Evolutionary conservation across 2,329 filamentous ascomycete genomes (phyloP).

Genomic region (Pestalotiopsis sp.): DNA sequence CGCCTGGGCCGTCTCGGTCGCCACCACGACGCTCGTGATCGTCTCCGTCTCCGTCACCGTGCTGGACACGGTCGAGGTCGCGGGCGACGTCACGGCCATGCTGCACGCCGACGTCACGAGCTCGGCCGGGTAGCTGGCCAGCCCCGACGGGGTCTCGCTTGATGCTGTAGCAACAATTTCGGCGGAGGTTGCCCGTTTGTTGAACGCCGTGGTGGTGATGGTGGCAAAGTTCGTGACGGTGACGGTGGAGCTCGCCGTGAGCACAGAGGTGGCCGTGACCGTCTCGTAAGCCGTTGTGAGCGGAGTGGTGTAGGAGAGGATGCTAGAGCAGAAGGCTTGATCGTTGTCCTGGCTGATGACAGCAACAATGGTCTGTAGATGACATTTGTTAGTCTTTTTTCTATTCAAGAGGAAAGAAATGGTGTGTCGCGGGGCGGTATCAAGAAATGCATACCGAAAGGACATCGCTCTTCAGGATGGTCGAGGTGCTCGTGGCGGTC

Average conservation of each 20-base stretch:
- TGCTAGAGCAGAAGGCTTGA: constrained; percentile 2
- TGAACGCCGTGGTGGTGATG: background rate
- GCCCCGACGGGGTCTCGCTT: background rate
- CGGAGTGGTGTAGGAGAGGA: background rate
- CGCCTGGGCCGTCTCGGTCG: background rate
- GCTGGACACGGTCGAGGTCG: constrained; percentile 4
- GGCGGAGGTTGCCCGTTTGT: background rate
- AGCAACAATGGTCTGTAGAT: background rate
- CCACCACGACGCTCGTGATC: background rate
- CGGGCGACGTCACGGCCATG: constrained; percentile 1
- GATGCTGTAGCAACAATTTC: background rate
- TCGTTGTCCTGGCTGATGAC: background rate
- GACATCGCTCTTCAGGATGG: constrained; percentile 6
- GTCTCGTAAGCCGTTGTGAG: background rate
- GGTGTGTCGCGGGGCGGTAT: no score
- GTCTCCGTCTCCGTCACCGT: background rate
- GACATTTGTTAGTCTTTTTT: background rate
- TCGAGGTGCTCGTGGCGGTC: constrained; percentile 4
- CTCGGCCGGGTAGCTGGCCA: constrained; percentile 1
- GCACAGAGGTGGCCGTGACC: background rate
- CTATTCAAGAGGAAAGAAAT: background rate
- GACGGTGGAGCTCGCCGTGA: background rate
- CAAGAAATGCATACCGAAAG: background rate
- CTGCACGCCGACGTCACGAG: background rate
- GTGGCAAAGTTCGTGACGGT: background rate